Evolutionary conservation across 2,329 filamentous ascomycete genomes (phyloP), one percentile per base, ranked within the genome.

Genomic region (Alternaria gansuensis): DNA sequence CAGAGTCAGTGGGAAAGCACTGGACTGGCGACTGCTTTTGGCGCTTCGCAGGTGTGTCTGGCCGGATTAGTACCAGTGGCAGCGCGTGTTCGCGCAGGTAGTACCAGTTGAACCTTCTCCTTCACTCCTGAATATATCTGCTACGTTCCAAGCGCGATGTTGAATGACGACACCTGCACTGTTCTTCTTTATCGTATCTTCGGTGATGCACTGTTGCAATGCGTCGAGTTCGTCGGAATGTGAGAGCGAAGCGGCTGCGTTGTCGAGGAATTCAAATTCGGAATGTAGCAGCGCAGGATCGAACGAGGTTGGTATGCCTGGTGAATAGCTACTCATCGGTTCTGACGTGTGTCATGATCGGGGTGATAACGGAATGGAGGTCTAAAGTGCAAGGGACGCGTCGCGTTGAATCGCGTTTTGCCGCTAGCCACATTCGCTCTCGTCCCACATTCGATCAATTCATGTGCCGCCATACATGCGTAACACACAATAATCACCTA

Each of bases 281-380:
- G 82, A 84, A 63, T 82, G 78, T 59, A 82, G 74, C 29, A 84
- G 61, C 40, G 82, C 81, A 41, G 82, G 82, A 60, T 85, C 83
- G 57, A 84, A 84, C 5, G 82, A 83, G 4, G 81, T 79, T 3
- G 80, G 78, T 33, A 80, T 70, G n/a, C 62, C 68, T 28, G 63
- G 61, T 43, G 70, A 74, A 40, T 74, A 70, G 36, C 53, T 66
- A 58, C 65, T 74, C 72, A 75, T 75, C 50, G 62, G 51, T 43
- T 53, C 43, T 21, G 23, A 43, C 31, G n/a, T 43, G 11, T 14
- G 39, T 43, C 44, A 48, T 57, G 33, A 17, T 57, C 40, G 28
- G 37, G 40, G n/a, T 34, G 48, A 57, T 56, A 52, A 37, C 59
- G 23, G 52, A 33, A 21, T 37, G 29, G n/a, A 46, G 3, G 23